Evolutionary conservation across 1,284 basidiomycete species (phyloP).

Genomic region (Marasmius fiardii): DNA sequence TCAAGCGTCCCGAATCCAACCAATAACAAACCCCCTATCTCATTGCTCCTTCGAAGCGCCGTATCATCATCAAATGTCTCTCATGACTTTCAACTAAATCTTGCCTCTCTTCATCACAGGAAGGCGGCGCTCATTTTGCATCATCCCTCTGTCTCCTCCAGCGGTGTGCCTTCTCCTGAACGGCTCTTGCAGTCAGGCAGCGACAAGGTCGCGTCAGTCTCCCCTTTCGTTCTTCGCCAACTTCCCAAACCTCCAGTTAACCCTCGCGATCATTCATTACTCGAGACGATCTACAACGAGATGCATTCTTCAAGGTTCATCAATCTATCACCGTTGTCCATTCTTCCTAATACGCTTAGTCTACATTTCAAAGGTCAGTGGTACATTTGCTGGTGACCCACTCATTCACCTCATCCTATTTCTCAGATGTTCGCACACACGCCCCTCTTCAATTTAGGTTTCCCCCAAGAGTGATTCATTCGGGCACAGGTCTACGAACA

Average conservation of each 20-base stretch:
- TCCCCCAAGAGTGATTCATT: slow-evolving; percentile 34
- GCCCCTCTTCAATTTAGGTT: slow-evolving; percentile 57
- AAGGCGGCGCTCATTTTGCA: not conserved
- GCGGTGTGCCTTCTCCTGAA: not conserved
- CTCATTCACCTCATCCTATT: not conserved
- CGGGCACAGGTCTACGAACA: slow-evolving; percentile 18
- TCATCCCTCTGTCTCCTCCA: not conserved
- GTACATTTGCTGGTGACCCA: not conserved
- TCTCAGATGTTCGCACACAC: slow-evolving; percentile 57
- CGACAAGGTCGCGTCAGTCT: not conserved
- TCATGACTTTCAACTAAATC: not conserved
- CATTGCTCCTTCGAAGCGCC: not conserved
- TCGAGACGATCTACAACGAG: slow-evolving; percentile 63
- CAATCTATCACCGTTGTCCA: slow-evolving; percentile 57
- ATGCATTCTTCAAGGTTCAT: slow-evolving; percentile 66
- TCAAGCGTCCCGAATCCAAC: not conserved
- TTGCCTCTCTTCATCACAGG: not conserved
- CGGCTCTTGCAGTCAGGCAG: not conserved
- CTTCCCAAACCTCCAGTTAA: slow-evolving; percentile 33
- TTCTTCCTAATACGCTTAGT: slow-evolving; percentile 54
- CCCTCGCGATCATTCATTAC: slow-evolving; percentile 63
- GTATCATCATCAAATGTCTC: not conserved
- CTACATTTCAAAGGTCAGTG: slow-evolving; percentile 56
- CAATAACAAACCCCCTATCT: not conserved
- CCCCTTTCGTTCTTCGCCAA: slow-evolving; percentile 14